Base-by-base conservation (phyloP, 768 basidiomycete genomes). In the Russula sp. region DNA sequence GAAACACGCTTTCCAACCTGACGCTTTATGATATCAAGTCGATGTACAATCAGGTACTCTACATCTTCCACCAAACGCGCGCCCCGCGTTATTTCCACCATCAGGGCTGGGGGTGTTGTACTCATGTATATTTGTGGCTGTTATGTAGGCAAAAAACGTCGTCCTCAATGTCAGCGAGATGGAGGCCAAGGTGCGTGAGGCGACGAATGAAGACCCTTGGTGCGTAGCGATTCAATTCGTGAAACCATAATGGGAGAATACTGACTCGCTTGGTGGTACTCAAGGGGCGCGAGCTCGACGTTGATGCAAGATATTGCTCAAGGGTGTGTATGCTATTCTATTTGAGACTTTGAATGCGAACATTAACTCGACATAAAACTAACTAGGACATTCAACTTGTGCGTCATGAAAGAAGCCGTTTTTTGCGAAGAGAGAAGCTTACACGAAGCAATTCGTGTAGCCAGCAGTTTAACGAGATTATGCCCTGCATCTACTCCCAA, bases 121-220 rank as follows among this genome's bases (percentile, higher is more conserved):
- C 22, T 64, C 47, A 55, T 22, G 11, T 32, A n/a, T 39, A 11
- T 18, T 32, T 42, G 27, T 45, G 8, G 10, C 8, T 10, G 16
- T 47, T 16, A 16, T 10, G 16, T 39, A 94, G 90, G 96, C 96
- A 34, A 96, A 93, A 79, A 97, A 97, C 75, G 86, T 94, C 64
- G 95, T 98, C 20, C 82, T 99, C 69, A 98, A 98, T 76, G 81
- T 98, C 64, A 92, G 88, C 69, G 96, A 98, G 77, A 96, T 91
- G 85, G 96, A 99, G 75, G 90, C 89, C 8, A 98, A 97, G 77
- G 96, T 98, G 18, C 81, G 85, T 66, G 96, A 98, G 64, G 97
- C 96, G 2, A 99, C 97, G 0, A 98, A 98, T 64, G 94, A 98
- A 69, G 97, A 99, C 66, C 88, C 97, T 61, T 99, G 97, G 96